Evolutionary conservation across 2,329 filamentous ascomycete species (phyloP).

Genomic region (Colletotrichum nymphaeae): DNA sequence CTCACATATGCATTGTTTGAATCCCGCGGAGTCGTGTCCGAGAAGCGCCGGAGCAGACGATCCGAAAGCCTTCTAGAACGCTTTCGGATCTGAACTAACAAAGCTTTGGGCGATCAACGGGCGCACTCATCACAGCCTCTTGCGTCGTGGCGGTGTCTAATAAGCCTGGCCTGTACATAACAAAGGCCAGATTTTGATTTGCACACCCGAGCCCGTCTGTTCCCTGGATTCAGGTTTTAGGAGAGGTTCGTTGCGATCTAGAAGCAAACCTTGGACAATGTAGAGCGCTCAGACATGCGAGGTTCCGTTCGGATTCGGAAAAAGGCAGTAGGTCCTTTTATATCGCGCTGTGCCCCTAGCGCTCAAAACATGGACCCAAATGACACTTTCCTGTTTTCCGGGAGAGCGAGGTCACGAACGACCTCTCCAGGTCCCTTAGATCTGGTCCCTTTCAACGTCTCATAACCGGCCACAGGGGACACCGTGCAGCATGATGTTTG

Average conservation of each 20-base stretch:
- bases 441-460: background rate
- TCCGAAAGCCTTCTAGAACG: conserved; percentile 21
- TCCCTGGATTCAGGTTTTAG: background rate
- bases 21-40: background rate
- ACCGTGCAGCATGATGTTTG: background rate
- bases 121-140: background rate
- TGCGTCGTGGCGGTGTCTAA: background rate
- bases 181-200: background rate
- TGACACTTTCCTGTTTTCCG: background rate
- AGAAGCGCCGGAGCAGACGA: background rate
- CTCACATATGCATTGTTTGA: background rate
- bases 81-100: background rate
- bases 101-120: background rate
- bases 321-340: background rate
- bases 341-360: background rate
- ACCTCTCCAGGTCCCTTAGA: background rate
- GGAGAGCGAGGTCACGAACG: background rate
- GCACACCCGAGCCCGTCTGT: background rate
- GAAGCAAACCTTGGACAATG: background rate
- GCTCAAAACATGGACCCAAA: background rate
- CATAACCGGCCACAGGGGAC: background rate
- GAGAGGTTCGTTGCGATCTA: background rate
- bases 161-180: background rate
- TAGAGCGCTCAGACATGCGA: background rate
- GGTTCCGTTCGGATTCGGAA: background rate